These are phyloP conservation scores for Goffeauzyma gilvescens DNA, from an alignment of 768 basidiomycete species.

Conservation along the genomic window DNA sequence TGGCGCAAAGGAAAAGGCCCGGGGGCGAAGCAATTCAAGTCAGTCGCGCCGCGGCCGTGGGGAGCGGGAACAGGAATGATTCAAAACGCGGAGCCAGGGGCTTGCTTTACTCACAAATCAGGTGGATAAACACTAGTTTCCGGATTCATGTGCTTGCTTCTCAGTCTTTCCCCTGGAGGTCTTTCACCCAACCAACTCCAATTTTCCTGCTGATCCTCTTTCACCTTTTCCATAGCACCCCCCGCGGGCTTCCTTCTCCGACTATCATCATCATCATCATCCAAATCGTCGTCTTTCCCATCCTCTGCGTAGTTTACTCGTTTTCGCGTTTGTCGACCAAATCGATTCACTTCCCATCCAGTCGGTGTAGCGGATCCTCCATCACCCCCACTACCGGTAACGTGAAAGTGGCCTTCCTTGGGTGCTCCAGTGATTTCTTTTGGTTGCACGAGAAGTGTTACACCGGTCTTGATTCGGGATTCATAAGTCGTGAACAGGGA, in stretches of 20 bases:
- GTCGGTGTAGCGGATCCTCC: not conserved
- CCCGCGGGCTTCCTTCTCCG: constrained; percentile 27
- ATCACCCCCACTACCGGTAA: not conserved
- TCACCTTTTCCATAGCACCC: constrained; percentile 33
- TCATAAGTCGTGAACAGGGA: constrained; percentile 66
- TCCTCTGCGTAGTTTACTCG: constrained; percentile 29
- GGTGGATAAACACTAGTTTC: too few species aligned
- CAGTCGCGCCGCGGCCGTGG: too few species aligned
- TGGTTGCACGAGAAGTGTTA: constrained; percentile 78
- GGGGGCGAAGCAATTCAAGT: too few species aligned
- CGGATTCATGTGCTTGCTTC: constrained; percentile 51
- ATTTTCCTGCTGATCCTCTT: constrained; percentile 38
- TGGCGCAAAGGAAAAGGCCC: not conserved
- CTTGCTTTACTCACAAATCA: too few species aligned
- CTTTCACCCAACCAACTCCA: constrained; percentile 78
- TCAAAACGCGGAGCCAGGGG: too few species aligned
- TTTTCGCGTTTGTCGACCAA: not conserved
- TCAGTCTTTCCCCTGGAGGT: constrained; percentile 50
- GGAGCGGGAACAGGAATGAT: too few species aligned
- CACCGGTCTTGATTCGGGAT: constrained; percentile 74
- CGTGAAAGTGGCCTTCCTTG: constrained; percentile 15
- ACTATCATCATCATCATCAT: constrained; percentile 40
- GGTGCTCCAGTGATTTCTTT: constrained; percentile 37
- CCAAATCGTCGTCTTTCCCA: constrained; percentile 34
- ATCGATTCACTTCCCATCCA: not conserved